Percentiles rank a stretch among this genome's conserved stretches.
phyloP scores from a whole-genome alignment of 2,329 filamentous ascomycete species.

The Talaromyces sp. region DNA sequence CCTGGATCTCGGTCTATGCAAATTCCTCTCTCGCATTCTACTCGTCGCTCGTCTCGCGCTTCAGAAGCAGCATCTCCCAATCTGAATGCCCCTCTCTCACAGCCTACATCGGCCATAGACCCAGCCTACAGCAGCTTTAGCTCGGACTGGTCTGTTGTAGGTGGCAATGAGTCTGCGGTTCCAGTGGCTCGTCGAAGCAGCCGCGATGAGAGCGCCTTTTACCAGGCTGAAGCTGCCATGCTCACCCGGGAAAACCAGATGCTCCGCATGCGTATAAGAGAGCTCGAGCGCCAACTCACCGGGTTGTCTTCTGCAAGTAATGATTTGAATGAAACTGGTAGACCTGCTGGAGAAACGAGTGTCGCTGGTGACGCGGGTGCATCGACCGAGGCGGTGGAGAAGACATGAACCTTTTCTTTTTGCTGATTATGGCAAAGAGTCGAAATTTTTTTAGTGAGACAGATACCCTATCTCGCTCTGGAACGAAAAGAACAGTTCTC shows the following conservation, averaged over 20 bases:
- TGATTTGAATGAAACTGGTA: neutral
- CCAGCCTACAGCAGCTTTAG: constrained; percentile 14
- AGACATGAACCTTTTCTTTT: neutral
- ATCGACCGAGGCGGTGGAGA: neutral
- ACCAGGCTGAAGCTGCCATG: constrained; percentile 44
- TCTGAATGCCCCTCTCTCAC: neutral
- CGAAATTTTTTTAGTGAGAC: neutral
- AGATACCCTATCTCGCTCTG: neutral
- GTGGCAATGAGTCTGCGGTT: constrained; percentile 17
- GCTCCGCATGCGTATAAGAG: constrained; percentile 42
- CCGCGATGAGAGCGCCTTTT: constrained; percentile 43
- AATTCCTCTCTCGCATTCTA: constrained; percentile 28
- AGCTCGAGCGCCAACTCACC: constrained; percentile 28
- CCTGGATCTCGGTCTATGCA: constrained; percentile 20
- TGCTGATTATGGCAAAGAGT: neutral
- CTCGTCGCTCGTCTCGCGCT: constrained; percentile 30
- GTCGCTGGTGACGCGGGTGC: neutral
- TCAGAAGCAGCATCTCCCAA: constrained; percentile 31
- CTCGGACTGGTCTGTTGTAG: constrained; percentile 18
- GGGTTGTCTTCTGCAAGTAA: constrained; percentile 4
- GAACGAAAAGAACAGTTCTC: neutral
- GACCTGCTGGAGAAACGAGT: neutral
- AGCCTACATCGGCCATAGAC: constrained; percentile 27
- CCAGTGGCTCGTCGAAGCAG: constrained; percentile 29
- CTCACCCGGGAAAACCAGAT: constrained; percentile 46